Percentiles rank a stretch among this genome's conserved stretches.
These are phyloP conservation scores for Multifurca ochricompacta DNA, from an alignment of 768 basidiomycete genomes.

Conservation along the genomic window DNA sequence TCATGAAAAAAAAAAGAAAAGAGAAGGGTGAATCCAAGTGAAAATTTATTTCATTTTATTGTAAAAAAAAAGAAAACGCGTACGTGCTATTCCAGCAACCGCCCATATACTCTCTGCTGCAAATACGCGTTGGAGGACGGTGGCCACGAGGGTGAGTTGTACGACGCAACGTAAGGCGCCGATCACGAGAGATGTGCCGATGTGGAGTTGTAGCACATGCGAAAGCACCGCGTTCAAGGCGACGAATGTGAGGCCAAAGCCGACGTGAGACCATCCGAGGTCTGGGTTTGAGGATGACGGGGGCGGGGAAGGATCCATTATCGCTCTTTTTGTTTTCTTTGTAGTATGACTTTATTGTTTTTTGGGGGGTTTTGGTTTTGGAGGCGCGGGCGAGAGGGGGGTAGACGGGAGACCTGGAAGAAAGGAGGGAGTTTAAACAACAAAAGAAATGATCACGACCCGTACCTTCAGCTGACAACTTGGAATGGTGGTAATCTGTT, in stretches of 20 bases:
- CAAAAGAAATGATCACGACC: too few relatives aligned
- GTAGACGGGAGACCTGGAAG: too few relatives aligned
- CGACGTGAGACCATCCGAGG: slow-evolving; percentile 69
- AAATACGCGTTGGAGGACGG: slow-evolving; percentile 66
- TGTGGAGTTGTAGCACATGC: slow-evolving; percentile 52
- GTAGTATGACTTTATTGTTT: too few relatives aligned
- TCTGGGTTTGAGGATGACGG: slow-evolving; percentile 23
- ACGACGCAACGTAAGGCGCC: slow-evolving; percentile 68
- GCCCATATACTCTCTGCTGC: slow-evolving; percentile 66
- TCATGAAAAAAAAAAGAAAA: background rate
- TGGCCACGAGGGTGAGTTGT: slow-evolving; percentile 69
- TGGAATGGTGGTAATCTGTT: too few relatives aligned
- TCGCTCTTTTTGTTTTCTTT: too few relatives aligned
- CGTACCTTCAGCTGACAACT: too few relatives aligned
- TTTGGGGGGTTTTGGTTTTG: too few relatives aligned
- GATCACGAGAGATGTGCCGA: slow-evolving; percentile 59
- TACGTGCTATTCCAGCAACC: slow-evolving; percentile 66
- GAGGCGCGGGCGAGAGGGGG: too few relatives aligned
- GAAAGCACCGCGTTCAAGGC: slow-evolving; percentile 65
- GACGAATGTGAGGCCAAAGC: slow-evolving; percentile 68
- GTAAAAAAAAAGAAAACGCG: slow-evolving; percentile 29
- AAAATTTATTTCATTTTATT: too few relatives aligned
- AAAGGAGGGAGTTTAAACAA: too few relatives aligned
- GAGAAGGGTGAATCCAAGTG: background rate
- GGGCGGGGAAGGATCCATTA: slow-evolving; percentile 29